Evolutionary conservation across 139 green algal species (phyloP).

Genomic region (Ettlia oleoabundans): DNA sequence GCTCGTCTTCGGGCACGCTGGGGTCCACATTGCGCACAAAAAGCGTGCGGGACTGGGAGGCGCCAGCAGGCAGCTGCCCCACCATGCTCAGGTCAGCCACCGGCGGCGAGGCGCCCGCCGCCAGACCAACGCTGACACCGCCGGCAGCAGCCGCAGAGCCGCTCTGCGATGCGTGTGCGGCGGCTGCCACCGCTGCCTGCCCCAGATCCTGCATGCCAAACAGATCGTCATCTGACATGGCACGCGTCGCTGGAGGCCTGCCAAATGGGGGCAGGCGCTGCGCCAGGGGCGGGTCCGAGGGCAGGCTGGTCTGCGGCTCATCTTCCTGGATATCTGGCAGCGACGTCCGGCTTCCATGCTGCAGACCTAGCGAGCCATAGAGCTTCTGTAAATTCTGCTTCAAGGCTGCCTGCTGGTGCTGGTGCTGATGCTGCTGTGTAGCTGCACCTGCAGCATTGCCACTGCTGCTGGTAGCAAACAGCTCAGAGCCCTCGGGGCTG

Average conservation of each 20-base stretch:
- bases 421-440: not conserved
- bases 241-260: not conserved
- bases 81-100: conserved; percentile 8
- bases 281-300: not conserved
- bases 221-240: conserved; percentile 34
- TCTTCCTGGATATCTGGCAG: conserved; percentile 42
- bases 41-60: conserved; percentile 76
- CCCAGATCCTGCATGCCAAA: conserved; percentile 28
- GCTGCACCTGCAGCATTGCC: conserved; percentile 5
- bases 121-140: too few species aligned
- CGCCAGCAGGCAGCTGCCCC: conserved; percentile 58
- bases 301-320: conserved; percentile 29
- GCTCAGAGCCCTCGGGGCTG: conserved; percentile 3
- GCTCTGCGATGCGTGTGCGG: not conserved
- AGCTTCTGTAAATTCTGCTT: conserved; percentile 35
- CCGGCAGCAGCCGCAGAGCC: not conserved
- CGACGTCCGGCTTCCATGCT: conserved; percentile 17
- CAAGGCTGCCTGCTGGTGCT: conserved; percentile 3
- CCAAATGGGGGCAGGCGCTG: conserved; percentile 7
- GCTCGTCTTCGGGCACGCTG: conserved; percentile 60
- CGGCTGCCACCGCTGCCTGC: not conserved
- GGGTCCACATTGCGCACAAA: conserved; percentile 77
- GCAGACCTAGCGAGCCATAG: conserved; percentile 39
- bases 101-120: too few species aligned
- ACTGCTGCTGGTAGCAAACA: not conserved